These are phyloP conservation scores for Penicillium salamii DNA, from an alignment of 495 filamentous ascomycete species.

Conservation along the genomic window DNA sequence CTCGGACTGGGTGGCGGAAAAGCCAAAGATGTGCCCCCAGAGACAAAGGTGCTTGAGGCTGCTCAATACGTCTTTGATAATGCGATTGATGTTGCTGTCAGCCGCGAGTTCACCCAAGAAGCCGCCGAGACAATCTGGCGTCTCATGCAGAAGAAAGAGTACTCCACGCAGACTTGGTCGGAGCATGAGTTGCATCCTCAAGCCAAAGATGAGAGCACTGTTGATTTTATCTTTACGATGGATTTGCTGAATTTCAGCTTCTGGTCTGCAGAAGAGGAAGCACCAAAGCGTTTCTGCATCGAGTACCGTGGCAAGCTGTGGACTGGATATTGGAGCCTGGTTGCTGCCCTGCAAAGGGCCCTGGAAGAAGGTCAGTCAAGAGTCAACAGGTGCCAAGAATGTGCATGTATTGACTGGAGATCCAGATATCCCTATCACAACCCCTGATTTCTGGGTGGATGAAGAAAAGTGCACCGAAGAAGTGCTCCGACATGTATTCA, in stretches of 20 bases:
- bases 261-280: conserved; percentile 68
- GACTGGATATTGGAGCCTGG: conserved; percentile 95
- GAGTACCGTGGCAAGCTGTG: conserved; percentile 76
- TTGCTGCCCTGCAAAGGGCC: conserved; percentile 80
- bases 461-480: conserved; percentile 74
- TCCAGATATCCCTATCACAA: conserved; percentile 83
- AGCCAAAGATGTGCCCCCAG: conserved; percentile 48
- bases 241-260: conserved; percentile 96
- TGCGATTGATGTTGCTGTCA: conserved; percentile 85
- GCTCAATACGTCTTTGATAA: conserved; percentile 91
- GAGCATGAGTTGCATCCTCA: conserved; percentile 90
- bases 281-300: conserved; percentile 69
- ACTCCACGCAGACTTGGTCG: conserved; percentile 82
- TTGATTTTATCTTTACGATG: conserved; percentile 95
- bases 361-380: conserved; percentile 73
- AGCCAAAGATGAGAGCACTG: conserved; percentile 67
- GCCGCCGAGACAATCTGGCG: conserved; percentile 76
- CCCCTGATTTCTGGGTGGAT: conserved; percentile 81
- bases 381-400: conserved; percentile 6
- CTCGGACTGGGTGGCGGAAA: conserved; percentile 57
- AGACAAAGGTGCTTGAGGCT: conserved; percentile 77
- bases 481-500: conserved; percentile 71
- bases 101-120: conserved; percentile 71
- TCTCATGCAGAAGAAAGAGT: conserved; percentile 78
- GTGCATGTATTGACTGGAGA: neutral